Evolutionary conservation across 306 rosid genomes (phyloP), one percentile per base, ranked within the genome.

Genomic region (Trichosanthes truncata): DNA sequence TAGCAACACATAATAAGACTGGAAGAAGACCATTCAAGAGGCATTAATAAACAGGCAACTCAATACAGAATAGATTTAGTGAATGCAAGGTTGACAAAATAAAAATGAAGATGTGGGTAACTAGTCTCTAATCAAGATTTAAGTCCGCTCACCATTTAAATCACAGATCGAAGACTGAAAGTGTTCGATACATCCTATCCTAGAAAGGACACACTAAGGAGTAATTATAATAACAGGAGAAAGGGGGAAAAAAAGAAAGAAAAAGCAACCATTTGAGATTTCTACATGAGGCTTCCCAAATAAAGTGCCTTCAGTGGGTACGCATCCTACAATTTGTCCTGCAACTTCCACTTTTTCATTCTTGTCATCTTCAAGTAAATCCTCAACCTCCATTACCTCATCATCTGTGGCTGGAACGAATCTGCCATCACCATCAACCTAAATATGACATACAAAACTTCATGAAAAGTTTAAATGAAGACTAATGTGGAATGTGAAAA

Each of bases 341-440:
- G 83, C 73, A 52, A 87, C 97, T 43, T 85, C 83, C 74, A 84
- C 85, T 84, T 89, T 80, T 86, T 87, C 97, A 85, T 85, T 88
- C 84, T 80, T 88, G 83, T 89, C 96, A 79, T 84, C 89, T 73
- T 90, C 96, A 80, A 95, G 89, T 85, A 91, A 88, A 82, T 85
- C 97, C 85, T 89, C 97, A 81, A 95, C 93, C 85, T 93, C 90
- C 90, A 93, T 93, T 66, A 90, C 89, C 84, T 95, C 99, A 85
- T 93, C 99, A 81, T 95, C 98, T 36, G 98, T 91, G 78, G 99
- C 99, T 55, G 98, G 98, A 81, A 95, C 99, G 68, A 95, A 90
- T 83, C 93, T 95, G 84, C 99, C 99, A 84, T 95, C 96, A 80
- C 97, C 96, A 82, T 91, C 99, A 86, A 95, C 97, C 99, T 95